phyloP scores from a whole-genome alignment of 345 rosid genomes.

The Theobroma cacao region DNA sequence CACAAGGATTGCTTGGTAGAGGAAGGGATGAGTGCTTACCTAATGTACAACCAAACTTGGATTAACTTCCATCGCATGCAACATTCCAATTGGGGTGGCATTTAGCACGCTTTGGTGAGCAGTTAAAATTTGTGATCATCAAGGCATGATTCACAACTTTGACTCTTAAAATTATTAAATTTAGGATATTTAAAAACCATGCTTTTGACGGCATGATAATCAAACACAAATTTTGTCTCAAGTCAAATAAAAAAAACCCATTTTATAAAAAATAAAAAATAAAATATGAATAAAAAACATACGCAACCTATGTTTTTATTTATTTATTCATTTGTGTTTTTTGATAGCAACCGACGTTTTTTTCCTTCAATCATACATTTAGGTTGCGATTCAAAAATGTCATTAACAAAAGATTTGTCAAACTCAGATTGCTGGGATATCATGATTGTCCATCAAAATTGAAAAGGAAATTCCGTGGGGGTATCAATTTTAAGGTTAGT shows the following conservation, averaged over 20 bases:
- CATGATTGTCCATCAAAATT: too few species aligned
- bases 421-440: too few species aligned
- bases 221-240: neutral
- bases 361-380: too few species aligned
- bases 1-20: too few species aligned
- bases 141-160: slow-evolving; percentile 12
- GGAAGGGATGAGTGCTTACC: neutral
- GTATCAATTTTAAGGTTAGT: neutral
- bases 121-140: neutral
- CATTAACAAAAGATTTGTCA: too few species aligned
- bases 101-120: slow-evolving; percentile 8
- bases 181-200: neutral
- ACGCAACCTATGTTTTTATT: neutral
- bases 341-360: too few species aligned
- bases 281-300: too few species aligned
- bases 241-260: neutral
- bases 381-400: too few species aligned
- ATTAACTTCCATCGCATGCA: neutral
- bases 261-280: neutral
- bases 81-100: neutral
- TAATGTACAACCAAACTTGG: neutral
- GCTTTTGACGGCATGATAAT: neutral
- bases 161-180: neutral
- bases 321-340: too few species aligned
- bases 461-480: too few species aligned